These are phyloP conservation scores for Clarireedia sp. DNA, from an alignment of 2,329 filamentous ascomycete species.

Conservation along the genomic window DNA sequence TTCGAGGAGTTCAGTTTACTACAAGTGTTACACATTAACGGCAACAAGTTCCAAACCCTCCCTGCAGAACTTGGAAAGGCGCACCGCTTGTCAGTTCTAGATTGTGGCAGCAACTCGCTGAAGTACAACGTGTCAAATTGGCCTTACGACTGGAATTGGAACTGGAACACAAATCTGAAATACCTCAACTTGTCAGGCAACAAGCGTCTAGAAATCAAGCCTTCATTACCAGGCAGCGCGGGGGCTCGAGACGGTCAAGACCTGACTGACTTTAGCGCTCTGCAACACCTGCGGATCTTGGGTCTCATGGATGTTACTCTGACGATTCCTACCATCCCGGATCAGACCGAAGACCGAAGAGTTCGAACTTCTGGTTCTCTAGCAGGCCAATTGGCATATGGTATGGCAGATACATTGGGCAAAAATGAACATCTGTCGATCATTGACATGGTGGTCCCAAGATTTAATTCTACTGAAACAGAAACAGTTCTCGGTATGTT, in stretches of 20 bases:
- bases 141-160: constrained; percentile 99
- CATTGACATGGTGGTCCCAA: constrained; percentile 88
- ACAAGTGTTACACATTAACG: constrained; percentile 89
- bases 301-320: constrained; percentile 97
- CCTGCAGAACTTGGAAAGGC: constrained; percentile 93
- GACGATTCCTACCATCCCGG: constrained; percentile 85
- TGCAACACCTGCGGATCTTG: constrained; percentile 76
- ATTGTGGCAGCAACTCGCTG: constrained; percentile 88
- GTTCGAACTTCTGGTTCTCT: constrained; percentile 94
- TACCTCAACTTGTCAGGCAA: constrained; percentile 97
- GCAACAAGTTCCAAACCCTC: constrained; percentile 94
- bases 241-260: constrained; percentile 60
- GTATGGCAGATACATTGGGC: constrained; percentile 93
- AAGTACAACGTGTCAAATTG: constrained; percentile 99
- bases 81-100: constrained; percentile 81
- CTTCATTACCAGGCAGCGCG: constrained; percentile 62
- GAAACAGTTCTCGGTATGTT: constrained; percentile 93
- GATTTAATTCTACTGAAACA: constrained; percentile 81
- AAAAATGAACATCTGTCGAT: constrained; percentile 92
- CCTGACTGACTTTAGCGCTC: constrained; percentile 81
- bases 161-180: constrained; percentile 88
- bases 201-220: constrained; percentile 87
- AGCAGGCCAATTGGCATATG: constrained; percentile 85
- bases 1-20: constrained; percentile 82
- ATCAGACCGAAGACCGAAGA: constrained; percentile 89